phyloP scores from a whole-genome alignment of 371 early-diverging fungal species.

The Syncephalis plumigaleata region DNA sequence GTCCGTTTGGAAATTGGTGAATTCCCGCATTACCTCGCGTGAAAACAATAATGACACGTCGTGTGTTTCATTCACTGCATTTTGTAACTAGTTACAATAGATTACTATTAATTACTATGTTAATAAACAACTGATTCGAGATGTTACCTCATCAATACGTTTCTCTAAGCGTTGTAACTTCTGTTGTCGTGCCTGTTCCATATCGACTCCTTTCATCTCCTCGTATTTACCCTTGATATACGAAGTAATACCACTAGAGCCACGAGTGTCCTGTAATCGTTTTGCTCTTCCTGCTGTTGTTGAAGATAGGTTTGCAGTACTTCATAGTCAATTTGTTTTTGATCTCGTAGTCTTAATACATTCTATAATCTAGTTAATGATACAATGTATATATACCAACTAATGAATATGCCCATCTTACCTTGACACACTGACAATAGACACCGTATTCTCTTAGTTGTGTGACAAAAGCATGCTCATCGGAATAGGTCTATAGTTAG shows the following conservation, averaged over 20 bases:
- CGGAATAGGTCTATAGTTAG: conserved; percentile 29
- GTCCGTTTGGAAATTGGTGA: conserved; percentile 49
- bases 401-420: conserved; percentile 14
- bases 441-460: conserved; percentile 72
- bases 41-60: conserved; percentile 57
- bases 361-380: conserved; percentile 21
- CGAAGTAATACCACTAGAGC: conserved; percentile 40
- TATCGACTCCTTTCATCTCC: conserved; percentile 78
- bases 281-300: conserved; percentile 37
- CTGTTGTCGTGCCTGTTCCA: conserved; percentile 60
- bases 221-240: conserved; percentile 77
- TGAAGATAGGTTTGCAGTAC: conserved; percentile 62
- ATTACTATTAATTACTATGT: not conserved
- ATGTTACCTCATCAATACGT: conserved; percentile 47
- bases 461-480: conserved; percentile 59
- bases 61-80: conserved; percentile 54
- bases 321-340: conserved; percentile 87
- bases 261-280: conserved; percentile 27
- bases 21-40: conserved; percentile 62
- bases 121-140: not conserved
- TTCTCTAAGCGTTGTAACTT: conserved; percentile 50
- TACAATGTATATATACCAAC: not conserved
- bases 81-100: conserved; percentile 37
- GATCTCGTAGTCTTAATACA: conserved; percentile 67
- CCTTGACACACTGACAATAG: conserved; percentile 74